A percentile compares a stretch with the other conserved stretches of the same genome.
These are phyloP conservation scores for Boletus sensibilis DNA, from an alignment of 768 basidiomycete genomes.

Conservation along the genomic window DNA sequence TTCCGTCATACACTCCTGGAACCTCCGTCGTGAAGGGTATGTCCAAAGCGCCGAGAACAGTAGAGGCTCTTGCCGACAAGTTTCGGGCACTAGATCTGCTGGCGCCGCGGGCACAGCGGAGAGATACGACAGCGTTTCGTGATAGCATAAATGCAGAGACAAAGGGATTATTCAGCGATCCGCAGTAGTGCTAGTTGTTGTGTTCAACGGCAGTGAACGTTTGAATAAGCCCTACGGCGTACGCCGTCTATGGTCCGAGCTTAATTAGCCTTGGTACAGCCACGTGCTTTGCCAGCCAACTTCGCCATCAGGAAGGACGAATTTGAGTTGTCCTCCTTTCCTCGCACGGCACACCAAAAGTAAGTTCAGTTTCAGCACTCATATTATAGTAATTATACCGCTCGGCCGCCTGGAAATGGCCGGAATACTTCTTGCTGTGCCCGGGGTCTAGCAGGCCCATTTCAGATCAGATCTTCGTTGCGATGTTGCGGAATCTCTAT, in stretches of 20 bases:
- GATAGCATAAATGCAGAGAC: conserved; percentile 20
- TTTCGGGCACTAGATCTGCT: conserved; percentile 32
- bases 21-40: conserved; percentile 56
- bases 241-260: conserved; percentile 6
- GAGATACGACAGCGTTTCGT: conserved; percentile 16
- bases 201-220: conserved; percentile 7
- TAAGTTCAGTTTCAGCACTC: conserved; percentile 1
- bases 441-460: conserved; percentile 18
- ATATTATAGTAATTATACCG: not conserved
- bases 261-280: conserved; percentile 13
- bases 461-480: conserved; percentile 27
- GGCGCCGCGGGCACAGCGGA: conserved; percentile 22
- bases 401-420: conserved; percentile 3
- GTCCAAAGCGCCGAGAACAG: conserved; percentile 61
- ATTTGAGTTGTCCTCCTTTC: not conserved
- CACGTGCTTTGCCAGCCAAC: conserved; percentile 9
- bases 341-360: not conserved
- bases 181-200: not conserved
- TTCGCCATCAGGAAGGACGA: not conserved
- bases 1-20: conserved; percentile 78
- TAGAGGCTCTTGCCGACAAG: conserved; percentile 70
- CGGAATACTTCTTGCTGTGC: conserved; percentile 3
- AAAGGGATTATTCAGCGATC: not conserved
- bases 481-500: conserved; percentile 22
- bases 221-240: no score